phyloP scores from a whole-genome alignment of 169 alveolate genomes.

The Theileria parva region DNA sequence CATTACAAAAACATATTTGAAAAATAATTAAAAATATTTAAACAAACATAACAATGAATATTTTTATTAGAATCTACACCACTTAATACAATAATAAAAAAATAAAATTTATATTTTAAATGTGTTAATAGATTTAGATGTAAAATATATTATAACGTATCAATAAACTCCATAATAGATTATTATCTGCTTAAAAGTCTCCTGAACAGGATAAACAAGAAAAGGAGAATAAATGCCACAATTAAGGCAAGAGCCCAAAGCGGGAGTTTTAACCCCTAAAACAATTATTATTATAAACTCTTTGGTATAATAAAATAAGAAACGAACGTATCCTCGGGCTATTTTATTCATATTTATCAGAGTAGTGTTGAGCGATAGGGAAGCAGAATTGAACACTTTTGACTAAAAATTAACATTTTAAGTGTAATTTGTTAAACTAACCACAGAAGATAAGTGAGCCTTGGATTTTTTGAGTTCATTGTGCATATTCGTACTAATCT shows the following conservation, averaged over 20 bases:
- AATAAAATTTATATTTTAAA: background rate
- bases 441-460: slow-evolving; percentile 34
- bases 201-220: background rate
- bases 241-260: slow-evolving; percentile 1
- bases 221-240: slow-evolving; percentile 2
- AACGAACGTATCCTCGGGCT: slow-evolving; percentile 15
- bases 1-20: background rate
- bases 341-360: slow-evolving; percentile 40
- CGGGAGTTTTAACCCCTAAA: slow-evolving; percentile 3
- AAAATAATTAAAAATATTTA: background rate
- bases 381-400: slow-evolving; percentile 57
- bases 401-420: slow-evolving; percentile 4
- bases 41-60: background rate
- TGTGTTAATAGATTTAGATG: background rate
- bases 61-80: background rate
- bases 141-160: slow-evolving; percentile 4
- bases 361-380: slow-evolving; percentile 32
- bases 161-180: background rate
- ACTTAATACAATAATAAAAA: background rate
- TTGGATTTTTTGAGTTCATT: slow-evolving; percentile 54
- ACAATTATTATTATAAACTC: background rate
- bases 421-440: slow-evolving; percentile 2
- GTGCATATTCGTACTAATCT: slow-evolving; percentile 64
- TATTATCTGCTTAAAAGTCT: background rate
- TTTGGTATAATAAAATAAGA: background rate